Percentiles rank a stretch among this genome's conserved stretches.
These are phyloP conservation scores for Truncatella angustata DNA, from an alignment of 2,329 filamentous ascomycete genomes.

Conservation along the genomic window DNA sequence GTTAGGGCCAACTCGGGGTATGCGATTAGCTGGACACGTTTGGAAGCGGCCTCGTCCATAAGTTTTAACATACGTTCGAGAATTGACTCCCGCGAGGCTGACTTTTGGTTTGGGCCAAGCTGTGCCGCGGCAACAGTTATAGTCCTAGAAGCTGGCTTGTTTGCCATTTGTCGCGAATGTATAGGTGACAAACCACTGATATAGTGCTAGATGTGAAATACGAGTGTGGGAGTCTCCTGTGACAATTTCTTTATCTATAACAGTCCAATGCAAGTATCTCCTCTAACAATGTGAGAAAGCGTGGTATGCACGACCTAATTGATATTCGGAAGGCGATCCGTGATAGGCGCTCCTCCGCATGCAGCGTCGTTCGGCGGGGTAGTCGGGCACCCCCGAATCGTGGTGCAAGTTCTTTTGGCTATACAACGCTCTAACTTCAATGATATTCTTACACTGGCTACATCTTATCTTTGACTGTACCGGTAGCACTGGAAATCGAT, in stretches of 20 bases:
- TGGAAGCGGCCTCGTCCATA: conserved; percentile 41
- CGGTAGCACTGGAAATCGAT: no score
- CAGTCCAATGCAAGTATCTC: neutral
- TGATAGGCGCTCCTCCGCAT: conserved; percentile 1
- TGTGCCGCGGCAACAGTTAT: conserved; percentile 53
- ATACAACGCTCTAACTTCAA: no score
- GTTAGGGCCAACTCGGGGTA: conserved; percentile 55
- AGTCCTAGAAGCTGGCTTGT: conserved; percentile 4
- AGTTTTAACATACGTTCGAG: conserved; percentile 48
- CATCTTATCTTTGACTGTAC: no score
- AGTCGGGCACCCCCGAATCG: conserved; percentile 2
- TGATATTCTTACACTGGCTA: no score
- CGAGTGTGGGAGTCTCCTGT: no score
- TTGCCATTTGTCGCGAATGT: conserved; percentile 6
- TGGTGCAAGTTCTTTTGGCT: no score
- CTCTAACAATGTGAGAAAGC: no score
- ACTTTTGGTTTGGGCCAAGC: conserved; percentile 44
- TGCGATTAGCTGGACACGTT: conserved; percentile 47
- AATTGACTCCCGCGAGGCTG: conserved; percentile 38
- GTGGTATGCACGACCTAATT: neutral
- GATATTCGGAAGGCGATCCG: neutral
- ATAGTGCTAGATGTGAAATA: no score
- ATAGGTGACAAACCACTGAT: no score
- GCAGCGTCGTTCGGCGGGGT: conserved; percentile 6
- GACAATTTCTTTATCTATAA: no score